Base-by-base conservation (phyloP, 768 basidiomycete species). In the Phanerochaete carnosa region DNA sequence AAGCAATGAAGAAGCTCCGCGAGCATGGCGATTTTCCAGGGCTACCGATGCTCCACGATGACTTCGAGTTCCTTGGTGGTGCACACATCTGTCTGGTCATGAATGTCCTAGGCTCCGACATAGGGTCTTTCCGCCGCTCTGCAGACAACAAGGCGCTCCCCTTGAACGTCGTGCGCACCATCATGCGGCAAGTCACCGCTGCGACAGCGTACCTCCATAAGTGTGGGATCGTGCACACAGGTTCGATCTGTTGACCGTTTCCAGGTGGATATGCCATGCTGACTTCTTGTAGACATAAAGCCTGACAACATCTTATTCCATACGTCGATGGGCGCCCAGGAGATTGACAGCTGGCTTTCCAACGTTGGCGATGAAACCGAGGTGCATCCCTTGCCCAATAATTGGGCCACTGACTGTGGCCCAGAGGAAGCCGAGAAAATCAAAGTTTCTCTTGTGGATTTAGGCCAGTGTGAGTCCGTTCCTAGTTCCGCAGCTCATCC, bases 221-320 rank as follows among this genome's bases (percentile, higher is more conserved):
- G 23, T n/a, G 59, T n/a, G 37, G 58, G 22, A 68, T 71, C 43
- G 55, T 70, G 22, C 67, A 68, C 57, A 66, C 67, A 46, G 69
- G 67, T 64, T 2, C 19, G 51, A n/a, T 26, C 45, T 46, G 8
- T 11, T 25, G 5, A 25, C 8, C 19, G 23, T 49, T 5, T 49
- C 28, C 19, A 5, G 4, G 47, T 8, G 47, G 6, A 4, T 5
- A 26, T 8, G 23, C 16, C 23, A 16, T 8, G 47, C 47, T 49
- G 47, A 26, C 23, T 3, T 49, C 5, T 49, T 23, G 11, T 54
- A 72, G 70, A 70, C 64, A 26, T 73, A 26, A 73, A 70, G 53
- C 66, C 62, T 16, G 67, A 68, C 56, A 69, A 71, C 59, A 64
- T 71, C 19, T 65, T 73, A 3, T 69, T 73, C 56, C 53, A 64